Base-by-base conservation (phyloP, 192 early-diverging fungal genomes). In the Polychytrium aggregatum region DNA sequence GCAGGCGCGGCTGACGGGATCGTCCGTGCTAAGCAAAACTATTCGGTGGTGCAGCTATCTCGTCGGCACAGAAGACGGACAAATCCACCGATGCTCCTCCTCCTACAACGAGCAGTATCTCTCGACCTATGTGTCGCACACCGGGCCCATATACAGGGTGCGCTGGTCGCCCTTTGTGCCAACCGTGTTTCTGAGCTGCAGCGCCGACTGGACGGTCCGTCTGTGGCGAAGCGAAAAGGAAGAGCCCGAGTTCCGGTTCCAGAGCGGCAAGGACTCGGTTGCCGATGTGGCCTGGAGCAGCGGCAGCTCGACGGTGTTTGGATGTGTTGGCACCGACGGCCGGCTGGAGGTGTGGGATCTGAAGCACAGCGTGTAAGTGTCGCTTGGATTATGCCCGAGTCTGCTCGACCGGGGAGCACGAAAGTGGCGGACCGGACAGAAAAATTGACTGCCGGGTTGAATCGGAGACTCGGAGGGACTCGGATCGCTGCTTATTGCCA, bases 31-130 rank as follows among this genome's bases (percentile, higher is more conserved):
- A n/a, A n/a, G n/a, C n/a, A n/a, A n/a, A n/a, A n/a, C n/a, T n/a
- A n/a, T n/a, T n/a, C n/a, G n/a, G n/a, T n/a, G n/a, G n/a, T 27
- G 45, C 38, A 76, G 73, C 11, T 79, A 79, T 52, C 43, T 79
- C 21, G 68, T 74, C 14, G 77, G 71, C 14, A 79, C 77, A 10
- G 77, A 79, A 46, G 74, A 78, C 44, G 71, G 71, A 11, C 56
- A 67, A 21, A 67, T 78, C 31, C 77, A 79, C 48, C 55, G 63
- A 24, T 79, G 77, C 56, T 79, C 77, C 6, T 58, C 62, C 42
- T 70, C 70, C 13, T 79, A 78, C 63, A 78, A 78, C 48, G 77
- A 79, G 52, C 77, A 79, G 46, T 79, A 79, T 46, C 56, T 79
- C 18, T 37, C 55, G 26, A 74, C 66, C 0, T 75, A 75, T 39